These are phyloP conservation scores for Reutealis trisperma DNA, from an alignment of 345 rosid genomes.

Conservation along the genomic window DNA sequence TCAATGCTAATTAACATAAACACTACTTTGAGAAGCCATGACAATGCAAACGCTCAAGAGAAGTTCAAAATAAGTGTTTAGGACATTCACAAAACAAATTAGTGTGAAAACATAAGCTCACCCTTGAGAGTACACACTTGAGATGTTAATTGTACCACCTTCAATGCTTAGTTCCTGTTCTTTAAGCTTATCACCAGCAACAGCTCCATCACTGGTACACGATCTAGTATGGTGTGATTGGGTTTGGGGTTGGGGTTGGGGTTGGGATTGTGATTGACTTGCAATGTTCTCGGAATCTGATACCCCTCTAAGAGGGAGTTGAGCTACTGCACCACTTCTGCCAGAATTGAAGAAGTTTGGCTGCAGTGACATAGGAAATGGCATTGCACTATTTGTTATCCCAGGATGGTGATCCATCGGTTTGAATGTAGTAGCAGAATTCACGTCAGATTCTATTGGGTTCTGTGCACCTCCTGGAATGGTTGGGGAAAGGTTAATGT, in stretches of 20 bases:
- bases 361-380: conserved; percentile 66
- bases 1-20: background rate
- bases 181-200: conserved; percentile 48
- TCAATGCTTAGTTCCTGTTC: conserved; percentile 54
- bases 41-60: background rate
- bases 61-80: background rate
- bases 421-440: conserved; percentile 38
- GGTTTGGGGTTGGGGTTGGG: conserved; percentile 40
- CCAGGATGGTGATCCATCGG: conserved; percentile 46
- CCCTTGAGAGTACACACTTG: conserved; percentile 88
- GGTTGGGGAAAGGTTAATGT: conserved; percentile 35
- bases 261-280: conserved; percentile 37
- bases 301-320: conserved; percentile 36
- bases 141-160: conserved; percentile 82
- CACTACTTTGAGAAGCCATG: background rate
- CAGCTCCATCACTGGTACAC: conserved; percentile 31
- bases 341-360: conserved; percentile 48
- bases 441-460: conserved; percentile 42
- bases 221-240: conserved; percentile 32
- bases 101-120: conserved; percentile 31
- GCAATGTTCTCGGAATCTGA: conserved; percentile 41
- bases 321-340: conserved; percentile 39
- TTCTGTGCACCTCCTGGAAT: conserved; percentile 44
- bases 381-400: conserved; percentile 37
- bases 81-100: background rate